These are phyloP conservation scores for Microcos paniculata DNA, from an alignment of 345 rosid genomes.

Conservation along the genomic window DNA sequence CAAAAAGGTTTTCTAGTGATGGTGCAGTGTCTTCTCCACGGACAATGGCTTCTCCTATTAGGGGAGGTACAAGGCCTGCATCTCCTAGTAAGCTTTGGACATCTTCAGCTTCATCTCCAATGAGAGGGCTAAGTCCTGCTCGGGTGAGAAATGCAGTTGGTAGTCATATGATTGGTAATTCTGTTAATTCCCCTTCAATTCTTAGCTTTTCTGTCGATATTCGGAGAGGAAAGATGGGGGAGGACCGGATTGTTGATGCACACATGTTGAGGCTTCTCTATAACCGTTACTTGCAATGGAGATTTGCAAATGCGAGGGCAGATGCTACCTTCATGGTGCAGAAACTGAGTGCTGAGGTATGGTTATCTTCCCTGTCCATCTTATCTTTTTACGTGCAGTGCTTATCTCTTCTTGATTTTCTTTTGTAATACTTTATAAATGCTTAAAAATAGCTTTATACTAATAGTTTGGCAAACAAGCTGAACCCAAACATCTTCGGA, in stretches of 20 bases:
- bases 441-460: background rate
- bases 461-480: background rate
- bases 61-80: slow-evolving; percentile 60
- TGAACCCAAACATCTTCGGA: background rate
- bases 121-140: slow-evolving; percentile 76
- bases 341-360: slow-evolving; percentile 74
- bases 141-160: slow-evolving; percentile 51
- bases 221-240: slow-evolving; percentile 85
- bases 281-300: slow-evolving; percentile 79
- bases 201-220: slow-evolving; percentile 83
- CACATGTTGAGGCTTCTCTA: slow-evolving; percentile 85
- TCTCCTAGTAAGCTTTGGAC: slow-evolving; percentile 86
- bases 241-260: slow-evolving; percentile 67
- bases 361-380: background rate
- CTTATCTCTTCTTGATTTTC: background rate
- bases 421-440: background rate
- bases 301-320: slow-evolving; percentile 80
- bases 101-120: slow-evolving; percentile 49
- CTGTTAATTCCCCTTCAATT: slow-evolving; percentile 63
- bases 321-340: slow-evolving; percentile 69
- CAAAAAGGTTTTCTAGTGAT: slow-evolving; percentile 65
- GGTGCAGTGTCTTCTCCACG: slow-evolving; percentile 57
- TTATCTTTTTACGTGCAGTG: background rate
- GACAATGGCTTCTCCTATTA: slow-evolving; percentile 58
- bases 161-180: slow-evolving; percentile 37